phyloP scores from a whole-genome alignment of 805 yeast species.

The Teunomyces tritomae region DNA sequence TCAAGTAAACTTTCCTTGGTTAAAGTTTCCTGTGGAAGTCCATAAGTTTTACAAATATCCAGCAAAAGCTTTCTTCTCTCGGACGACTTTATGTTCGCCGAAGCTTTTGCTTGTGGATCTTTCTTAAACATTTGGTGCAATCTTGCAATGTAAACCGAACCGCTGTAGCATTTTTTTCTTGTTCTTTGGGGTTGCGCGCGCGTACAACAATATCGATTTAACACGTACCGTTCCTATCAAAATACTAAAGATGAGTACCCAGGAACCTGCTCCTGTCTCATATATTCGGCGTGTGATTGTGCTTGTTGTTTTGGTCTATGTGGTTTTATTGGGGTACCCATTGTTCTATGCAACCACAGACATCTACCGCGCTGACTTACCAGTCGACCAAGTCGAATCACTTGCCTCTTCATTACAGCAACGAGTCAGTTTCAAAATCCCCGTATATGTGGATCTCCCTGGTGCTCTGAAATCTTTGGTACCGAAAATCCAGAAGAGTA shows the following conservation, averaged over 20 bases:
- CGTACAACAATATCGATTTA: neutral
- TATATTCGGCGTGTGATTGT: slow-evolving; percentile 11
- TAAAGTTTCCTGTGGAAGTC: slow-evolving; percentile 37
- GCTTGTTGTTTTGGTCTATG: slow-evolving; percentile 13
- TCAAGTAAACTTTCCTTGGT: slow-evolving; percentile 39
- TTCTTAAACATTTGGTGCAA: slow-evolving; percentile 21
- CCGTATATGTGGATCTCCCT: slow-evolving; percentile 41
- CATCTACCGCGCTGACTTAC: slow-evolving; percentile 61
- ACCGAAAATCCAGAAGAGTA: slow-evolving; percentile 29
- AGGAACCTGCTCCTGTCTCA: slow-evolving; percentile 3
- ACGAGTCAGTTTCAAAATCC: slow-evolving; percentile 33
- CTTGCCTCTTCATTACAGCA: slow-evolving; percentile 24
- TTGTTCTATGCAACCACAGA: slow-evolving; percentile 47
- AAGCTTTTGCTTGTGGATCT: slow-evolving; percentile 56
- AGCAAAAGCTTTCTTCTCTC: slow-evolving; percentile 61
- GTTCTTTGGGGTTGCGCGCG: neutral
- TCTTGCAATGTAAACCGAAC: neutral
- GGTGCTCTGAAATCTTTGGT: slow-evolving; percentile 28
- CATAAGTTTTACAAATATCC: slow-evolving; percentile 41
- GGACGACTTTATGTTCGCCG: slow-evolving; percentile 77
- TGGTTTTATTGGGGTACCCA: slow-evolving; percentile 21
- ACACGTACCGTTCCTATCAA: slow-evolving; percentile 1
- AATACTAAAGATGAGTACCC: neutral
- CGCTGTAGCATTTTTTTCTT: neutral
- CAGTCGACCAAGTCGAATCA: slow-evolving; percentile 40